These are phyloP conservation scores for Monosporascus cannonballus DNA, from an alignment of 2,329 filamentous ascomycete genomes.

Conservation along the genomic window DNA sequence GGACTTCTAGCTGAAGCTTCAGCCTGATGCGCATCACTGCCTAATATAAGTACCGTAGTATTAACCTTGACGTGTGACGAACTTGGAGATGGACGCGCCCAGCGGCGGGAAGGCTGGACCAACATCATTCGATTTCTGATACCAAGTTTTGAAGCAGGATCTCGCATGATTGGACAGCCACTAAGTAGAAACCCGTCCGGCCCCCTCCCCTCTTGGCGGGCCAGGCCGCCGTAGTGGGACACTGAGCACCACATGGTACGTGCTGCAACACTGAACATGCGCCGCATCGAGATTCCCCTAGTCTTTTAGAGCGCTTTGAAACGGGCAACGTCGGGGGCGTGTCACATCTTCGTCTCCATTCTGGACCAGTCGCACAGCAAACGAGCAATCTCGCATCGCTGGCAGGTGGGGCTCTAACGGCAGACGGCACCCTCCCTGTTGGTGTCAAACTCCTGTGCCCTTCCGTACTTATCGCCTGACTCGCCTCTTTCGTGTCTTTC, in stretches of 20 bases:
- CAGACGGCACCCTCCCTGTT: no score
- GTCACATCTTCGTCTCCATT: conserved; percentile 8
- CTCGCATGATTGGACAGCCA: conserved; percentile 10
- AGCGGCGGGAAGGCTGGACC: conserved; percentile 13
- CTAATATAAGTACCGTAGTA: no score
- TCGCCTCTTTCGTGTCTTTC: conserved; percentile 10
- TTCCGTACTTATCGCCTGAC: not conserved
- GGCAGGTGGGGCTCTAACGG: conserved; percentile 2
- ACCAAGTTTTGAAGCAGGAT: conserved; percentile 6
- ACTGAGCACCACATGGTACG: conserved; percentile 3
- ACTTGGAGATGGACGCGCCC: not conserved
- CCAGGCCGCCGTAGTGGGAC: not conserved
- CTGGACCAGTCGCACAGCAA: conserved; percentile 5
- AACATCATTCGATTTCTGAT: conserved; percentile 14
- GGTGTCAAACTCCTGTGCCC: no score
- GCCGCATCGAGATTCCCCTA: conserved; percentile 9
- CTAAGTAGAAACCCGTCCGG: not conserved
- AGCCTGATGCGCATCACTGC: no score
- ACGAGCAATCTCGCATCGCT: conserved; percentile 1
- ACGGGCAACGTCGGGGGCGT: conserved; percentile 20
- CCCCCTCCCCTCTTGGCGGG: no score
- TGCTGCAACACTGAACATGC: conserved; percentile 1
- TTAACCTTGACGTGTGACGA: not conserved
- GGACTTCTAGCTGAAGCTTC: no score
- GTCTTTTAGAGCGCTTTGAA: conserved; percentile 18